Base-by-base conservation (phyloP, 208 protist species). In the Trypanosoma avium region DNA sequence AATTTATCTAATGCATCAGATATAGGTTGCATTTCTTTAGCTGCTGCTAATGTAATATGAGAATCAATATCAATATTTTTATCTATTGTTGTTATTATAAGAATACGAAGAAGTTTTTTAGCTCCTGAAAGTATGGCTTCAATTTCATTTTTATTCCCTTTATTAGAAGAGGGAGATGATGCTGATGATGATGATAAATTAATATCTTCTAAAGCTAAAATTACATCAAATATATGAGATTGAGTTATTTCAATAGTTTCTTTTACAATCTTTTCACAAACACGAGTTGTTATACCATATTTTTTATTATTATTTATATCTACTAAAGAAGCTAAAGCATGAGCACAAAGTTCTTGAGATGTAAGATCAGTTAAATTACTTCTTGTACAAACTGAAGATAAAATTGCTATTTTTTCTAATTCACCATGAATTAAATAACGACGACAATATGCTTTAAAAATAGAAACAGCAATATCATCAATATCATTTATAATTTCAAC, bases 371-470 rank as follows among this genome's bases (percentile, higher is more conserved):
- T 33, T 22, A 64, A 33, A 38, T 55, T 64, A 38, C 46, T 43
- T 17, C 32, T 42, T 19, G 47, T 64, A 26, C 59, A 64, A 9
- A 64, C 32, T 4, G 59, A 36, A 17, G 6, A 26, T 45, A 64
- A 32, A 3, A 64, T 17, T 1, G 59, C 59, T 46, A 64, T 45
- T 17, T 17, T 49, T 43, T 64, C 59, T n/a, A 64, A 33, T 55
- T 64, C 59, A 8, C 32, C 29, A 26, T 64, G 59, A 55, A 64
- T 64, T 19, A 64, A 32, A 45, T 64, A 64, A 42, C 59, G 59
- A 24, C 59, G 59, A 55, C 59, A 64, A 26, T 64, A 64, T 32
- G 59, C 47, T 33, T 40, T 64, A 54, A 64, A 27, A 55, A 64
- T 64, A 19, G 29, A 26, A 2, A 22, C 32, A 19, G 30, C 19